Evolutionary conservation across 148 eudicot genomes (phyloP), one percentile per base, ranked within the genome.

Genomic region (Rhododendron griersonianum): DNA sequence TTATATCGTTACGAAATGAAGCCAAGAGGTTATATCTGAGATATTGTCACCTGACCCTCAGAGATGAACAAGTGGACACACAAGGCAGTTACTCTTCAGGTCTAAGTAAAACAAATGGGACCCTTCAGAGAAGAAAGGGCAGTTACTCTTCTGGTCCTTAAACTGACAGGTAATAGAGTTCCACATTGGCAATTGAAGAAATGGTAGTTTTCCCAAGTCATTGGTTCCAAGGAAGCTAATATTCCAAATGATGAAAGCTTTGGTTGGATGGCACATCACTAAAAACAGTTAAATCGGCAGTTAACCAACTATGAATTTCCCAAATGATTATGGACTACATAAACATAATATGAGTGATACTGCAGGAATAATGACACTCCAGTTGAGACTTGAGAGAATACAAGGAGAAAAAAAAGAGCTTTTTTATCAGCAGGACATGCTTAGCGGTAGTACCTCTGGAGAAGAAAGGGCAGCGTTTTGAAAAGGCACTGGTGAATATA

Each of bases 401-500:
- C 14, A 67, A 65, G n/a, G 48, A 45, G 57, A 25, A 82, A 57
- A 21, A 71, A 21, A 48, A 74, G 21, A 37, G 11, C 61, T 76
- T 30, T 81, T 39, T 86, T 37, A 80, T 28, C 45, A 48, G 48
- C 5, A 63, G 33, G 23, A 78, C 4, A 57, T 37, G 77, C 53
- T 37, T 53, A 71, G 14, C 11, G 50, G 47, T 48, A 90, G 78
- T 61, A 97, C 99, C 98, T 95, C 95, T 63, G 99, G 98, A 71
- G 93, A 90, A 87, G 94, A 93, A 85, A 95, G 86, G 88, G 98
- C 91, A 85, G 98, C 98, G 88, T 97, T 94, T 78, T 88, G 88
- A 90, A 97, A 97, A 51, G 95, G 98, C 78, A 89, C 89, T 1
- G 98, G 98, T 83, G 98, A 91, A 89, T 92, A 95, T 87, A 97